These are phyloP conservation scores for Phaffia australis DNA, from an alignment of 768 basidiomycete genomes.

Conservation along the genomic window DNA sequence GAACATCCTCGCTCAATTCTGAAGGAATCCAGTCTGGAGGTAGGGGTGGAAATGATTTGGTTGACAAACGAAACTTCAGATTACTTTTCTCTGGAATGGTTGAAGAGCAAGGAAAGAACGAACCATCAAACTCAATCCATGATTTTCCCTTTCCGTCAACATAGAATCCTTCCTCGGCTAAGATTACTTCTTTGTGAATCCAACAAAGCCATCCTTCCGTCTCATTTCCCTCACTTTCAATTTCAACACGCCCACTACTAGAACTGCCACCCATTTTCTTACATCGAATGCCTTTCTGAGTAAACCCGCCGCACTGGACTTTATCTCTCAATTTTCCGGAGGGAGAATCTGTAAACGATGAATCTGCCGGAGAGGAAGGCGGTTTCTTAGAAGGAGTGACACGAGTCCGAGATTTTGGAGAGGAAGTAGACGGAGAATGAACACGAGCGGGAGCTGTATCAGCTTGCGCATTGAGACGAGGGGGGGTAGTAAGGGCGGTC, in stretches of 20 bases:
- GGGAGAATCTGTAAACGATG: too few species aligned
- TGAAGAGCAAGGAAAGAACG: background rate
- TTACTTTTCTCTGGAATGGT: background rate
- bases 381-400: too few species aligned
- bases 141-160: constrained; percentile 2
- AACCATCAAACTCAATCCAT: background rate
- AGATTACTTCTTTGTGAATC: background rate
- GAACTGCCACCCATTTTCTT: background rate
- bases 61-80: background rate
- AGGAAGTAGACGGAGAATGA: too few species aligned
- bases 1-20: background rate
- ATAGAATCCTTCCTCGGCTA: constrained; percentile 3
- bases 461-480: too few species aligned
- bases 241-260: too few species aligned
- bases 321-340: too few species aligned
- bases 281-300: constrained; percentile 10
- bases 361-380: too few species aligned
- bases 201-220: background rate
- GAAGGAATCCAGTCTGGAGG: constrained; percentile 8
- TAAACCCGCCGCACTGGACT: constrained; percentile 6
- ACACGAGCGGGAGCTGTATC: too few species aligned
- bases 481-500: too few species aligned
- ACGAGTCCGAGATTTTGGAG: too few species aligned
- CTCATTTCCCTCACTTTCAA: background rate
- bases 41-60: too few species aligned